Evolutionary conservation across 1,284 basidiomycete species (phyloP).

Genomic region (Cutaneotrichosporon dermatis): DNA sequence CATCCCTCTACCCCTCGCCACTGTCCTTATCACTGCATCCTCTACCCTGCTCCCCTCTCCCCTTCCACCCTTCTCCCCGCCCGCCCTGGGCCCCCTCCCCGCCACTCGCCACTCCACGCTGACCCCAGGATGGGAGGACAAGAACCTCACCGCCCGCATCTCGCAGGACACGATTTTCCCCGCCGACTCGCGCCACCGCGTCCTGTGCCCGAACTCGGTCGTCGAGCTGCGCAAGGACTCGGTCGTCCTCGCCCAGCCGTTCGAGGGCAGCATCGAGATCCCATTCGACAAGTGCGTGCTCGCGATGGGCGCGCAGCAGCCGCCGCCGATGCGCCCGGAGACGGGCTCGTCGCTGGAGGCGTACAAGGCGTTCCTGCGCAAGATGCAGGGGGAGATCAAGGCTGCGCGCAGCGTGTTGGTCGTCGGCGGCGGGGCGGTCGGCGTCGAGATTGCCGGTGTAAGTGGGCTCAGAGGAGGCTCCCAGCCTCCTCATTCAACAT

Average conservation of each 20-base stretch:
- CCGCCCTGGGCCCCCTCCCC: no score
- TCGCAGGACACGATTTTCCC: constrained; percentile 41
- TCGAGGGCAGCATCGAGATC: constrained; percentile 43
- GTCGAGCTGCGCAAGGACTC: constrained; percentile 37
- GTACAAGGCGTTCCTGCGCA: constrained; percentile 24
- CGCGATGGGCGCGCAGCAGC: constrained; percentile 43
- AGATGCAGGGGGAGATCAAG: constrained; percentile 38
- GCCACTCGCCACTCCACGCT: background rate
- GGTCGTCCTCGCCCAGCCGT: constrained; percentile 41
- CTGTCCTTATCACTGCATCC: no score
- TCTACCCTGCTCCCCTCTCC: no score
- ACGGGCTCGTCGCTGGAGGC: constrained; percentile 25
- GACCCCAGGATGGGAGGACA: constrained; percentile 46
- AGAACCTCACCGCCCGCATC: constrained; percentile 32
- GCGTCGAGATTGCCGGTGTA: constrained; percentile 51
- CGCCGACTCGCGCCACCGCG: constrained; percentile 26
- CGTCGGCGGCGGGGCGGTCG: constrained; percentile 51
- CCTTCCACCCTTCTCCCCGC: no score
- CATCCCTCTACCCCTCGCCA: no score
- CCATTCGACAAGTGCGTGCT: constrained; percentile 44
- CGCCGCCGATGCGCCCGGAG: constrained; percentile 40
- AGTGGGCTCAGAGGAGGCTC: constrained; percentile 7
- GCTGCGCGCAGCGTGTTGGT: constrained; percentile 41
- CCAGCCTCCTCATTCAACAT: no score
- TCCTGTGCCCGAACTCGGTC: constrained; percentile 42